Percentiles rank a stretch among this genome's conserved stretches.
Evolutionary conservation across 768 basidiomycete species (phyloP).

Genomic region (Lentinus brumalis): DNA sequence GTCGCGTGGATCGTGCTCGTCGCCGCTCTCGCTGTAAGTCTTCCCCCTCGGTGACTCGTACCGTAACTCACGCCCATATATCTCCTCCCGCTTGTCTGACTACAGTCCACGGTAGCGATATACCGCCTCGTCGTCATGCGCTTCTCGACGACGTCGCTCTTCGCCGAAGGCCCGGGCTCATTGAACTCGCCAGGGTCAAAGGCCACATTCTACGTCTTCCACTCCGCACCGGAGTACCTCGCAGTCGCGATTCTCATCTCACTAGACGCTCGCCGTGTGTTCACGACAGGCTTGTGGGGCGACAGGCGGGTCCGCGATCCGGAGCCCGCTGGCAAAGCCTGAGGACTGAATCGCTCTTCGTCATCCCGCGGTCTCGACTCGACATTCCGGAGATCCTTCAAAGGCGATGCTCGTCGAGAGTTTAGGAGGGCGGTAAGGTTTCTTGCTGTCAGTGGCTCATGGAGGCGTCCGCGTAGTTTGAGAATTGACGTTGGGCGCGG

Average conservation of each 20-base stretch:
- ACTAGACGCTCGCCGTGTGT: constrained; percentile 15
- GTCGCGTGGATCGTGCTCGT: not conserved
- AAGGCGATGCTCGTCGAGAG: no score
- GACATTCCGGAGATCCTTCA: no score
- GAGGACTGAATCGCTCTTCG: no score
- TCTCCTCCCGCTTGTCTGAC: no score
- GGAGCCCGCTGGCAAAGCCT: not conserved
- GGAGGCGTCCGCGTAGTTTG: no score
- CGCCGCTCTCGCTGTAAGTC: constrained; percentile 10
- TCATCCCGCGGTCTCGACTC: no score
- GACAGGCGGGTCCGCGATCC: constrained; percentile 2
- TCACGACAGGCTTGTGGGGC: constrained; percentile 14
- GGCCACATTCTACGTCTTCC: constrained; percentile 20
- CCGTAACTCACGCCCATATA: not conserved
- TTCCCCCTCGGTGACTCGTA: not conserved
- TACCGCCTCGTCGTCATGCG: constrained; percentile 20
- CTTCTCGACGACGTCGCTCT: constrained; percentile 15
- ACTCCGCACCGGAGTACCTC: constrained; percentile 20
- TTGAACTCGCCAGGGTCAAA: constrained; percentile 17
- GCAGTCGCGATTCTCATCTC: constrained; percentile 10
- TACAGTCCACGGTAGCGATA: constrained; percentile 8
- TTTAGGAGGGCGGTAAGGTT: no score
- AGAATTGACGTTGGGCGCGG: no score
- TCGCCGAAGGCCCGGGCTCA: constrained; percentile 12
- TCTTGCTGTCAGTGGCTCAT: no score